phyloP scores from a whole-genome alignment of 805 yeast species.

The Lipomyces sp. region DNA sequence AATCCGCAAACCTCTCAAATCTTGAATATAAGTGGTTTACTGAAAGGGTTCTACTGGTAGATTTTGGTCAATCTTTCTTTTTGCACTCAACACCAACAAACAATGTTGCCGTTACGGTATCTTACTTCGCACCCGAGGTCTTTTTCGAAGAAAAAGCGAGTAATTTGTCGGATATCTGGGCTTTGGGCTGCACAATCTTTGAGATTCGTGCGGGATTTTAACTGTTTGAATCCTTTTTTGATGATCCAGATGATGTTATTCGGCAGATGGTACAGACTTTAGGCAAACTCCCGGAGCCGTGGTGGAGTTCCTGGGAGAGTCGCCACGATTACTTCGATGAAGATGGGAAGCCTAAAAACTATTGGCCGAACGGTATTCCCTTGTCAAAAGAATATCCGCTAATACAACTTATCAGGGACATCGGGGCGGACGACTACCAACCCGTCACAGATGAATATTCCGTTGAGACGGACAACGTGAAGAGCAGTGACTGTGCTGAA shows the following conservation, averaged over 20 bases:
- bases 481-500: not conserved
- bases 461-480: not conserved
- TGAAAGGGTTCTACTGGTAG: not conserved
- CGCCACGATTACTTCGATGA: not conserved
- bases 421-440: not conserved
- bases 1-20: not conserved
- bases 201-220: not conserved
- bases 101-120: not conserved
- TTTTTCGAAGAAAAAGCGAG: not conserved
- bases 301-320: conserved; percentile 4
- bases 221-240: conserved; percentile 3
- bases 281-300: conserved; percentile 7
- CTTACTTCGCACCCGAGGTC: conserved; percentile 2
- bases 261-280: not conserved
- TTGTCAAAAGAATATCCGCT: not conserved
- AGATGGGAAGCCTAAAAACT: not conserved
- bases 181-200: conserved; percentile 4
- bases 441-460: not conserved
- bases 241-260: not conserved
- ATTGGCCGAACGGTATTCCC: not conserved
- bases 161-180: conserved; percentile 7
- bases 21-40: not conserved
- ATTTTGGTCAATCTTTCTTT: conserved; percentile 1
- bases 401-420: not conserved
- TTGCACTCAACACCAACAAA: not conserved